Evolutionary conservation across 495 filamentous ascomycete genomes (phyloP), one percentile per base, ranked within the genome.

Genomic region (Mycothermus thermophilus): DNA sequence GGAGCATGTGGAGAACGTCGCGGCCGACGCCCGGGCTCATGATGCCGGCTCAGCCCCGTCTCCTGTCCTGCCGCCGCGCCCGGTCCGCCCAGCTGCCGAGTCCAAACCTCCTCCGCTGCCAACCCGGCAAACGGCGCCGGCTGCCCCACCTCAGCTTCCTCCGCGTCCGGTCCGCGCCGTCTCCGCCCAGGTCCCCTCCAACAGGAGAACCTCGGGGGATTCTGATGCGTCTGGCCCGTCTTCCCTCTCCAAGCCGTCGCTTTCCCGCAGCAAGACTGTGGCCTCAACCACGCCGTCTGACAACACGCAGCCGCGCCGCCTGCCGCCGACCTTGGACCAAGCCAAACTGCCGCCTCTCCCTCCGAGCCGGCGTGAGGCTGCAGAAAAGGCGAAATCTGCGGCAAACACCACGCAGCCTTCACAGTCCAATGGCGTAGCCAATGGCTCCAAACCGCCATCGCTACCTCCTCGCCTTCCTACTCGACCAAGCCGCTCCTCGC

Each of bases 311-410:
- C 15, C 31, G 21, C 51, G 67, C 37, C 62, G 59, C 13, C 47
- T 71, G 8, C 63, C 69, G 0, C 68, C 69, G 1, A 34, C 66
- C 0, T 44, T 69, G 8, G 65, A 68, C 16, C 53, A 62, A 34
- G 58, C 67, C 5, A 65, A 63, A 20, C 54, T 74, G 0, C 68
- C 69, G 0, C 66, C 60, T 12, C 50, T 74, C 6, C 64, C 61
- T 0, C 62, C 62, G 4, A 60, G 57, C 4, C 47, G 60, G 37
- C 57, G 55, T 14, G 63, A 66, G 30, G 46, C 52, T 7, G 63
- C 67, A 27, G 63, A 60, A n/a, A 57, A 69, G 30, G 63, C 62
- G n/a, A 57, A 57, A n/a, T n/a, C n/a, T n/a, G 47, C 38, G 9
- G 35, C 34, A 11, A 29, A 32, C 8, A 27, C 18, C n/a, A 27